phyloP scores from a whole-genome alignment of 345 rosid genomes.

The Rhizophora apiculata region DNA sequence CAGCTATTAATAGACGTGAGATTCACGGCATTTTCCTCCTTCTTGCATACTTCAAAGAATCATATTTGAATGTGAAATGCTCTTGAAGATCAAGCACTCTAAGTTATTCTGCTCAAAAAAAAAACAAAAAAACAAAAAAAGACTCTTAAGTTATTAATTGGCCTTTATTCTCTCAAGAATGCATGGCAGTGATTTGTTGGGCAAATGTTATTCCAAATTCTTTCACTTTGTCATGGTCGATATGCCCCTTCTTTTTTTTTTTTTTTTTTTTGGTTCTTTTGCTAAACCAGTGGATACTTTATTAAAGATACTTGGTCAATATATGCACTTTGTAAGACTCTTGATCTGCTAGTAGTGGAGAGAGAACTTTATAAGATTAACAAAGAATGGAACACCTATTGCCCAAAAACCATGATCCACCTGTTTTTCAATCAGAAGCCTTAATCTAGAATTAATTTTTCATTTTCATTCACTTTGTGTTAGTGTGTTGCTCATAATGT shows the following conservation, averaged over 20 bases:
- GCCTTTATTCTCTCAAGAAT: neutral
- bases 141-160: too few relatives aligned
- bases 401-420: neutral
- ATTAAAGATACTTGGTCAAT: neutral
- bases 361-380: neutral
- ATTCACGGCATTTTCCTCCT: neutral
- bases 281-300: neutral
- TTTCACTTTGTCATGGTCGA: neutral
- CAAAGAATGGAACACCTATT: too few relatives aligned
- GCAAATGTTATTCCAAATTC: too few relatives aligned
- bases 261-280: neutral
- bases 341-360: slow-evolving; percentile 2
- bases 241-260: neutral
- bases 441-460: slow-evolving; percentile 18
- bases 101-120: too few relatives aligned
- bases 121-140: too few relatives aligned
- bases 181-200: too few relatives aligned
- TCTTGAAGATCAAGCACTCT: too few relatives aligned
- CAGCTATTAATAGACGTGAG: slow-evolving; percentile 81
- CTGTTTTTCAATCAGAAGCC: neutral
- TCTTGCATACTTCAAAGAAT: neutral
- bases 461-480: slow-evolving; percentile 7
- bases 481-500: neutral
- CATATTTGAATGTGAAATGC: neutral
- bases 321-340: neutral